Conservation (phyloP, 2,329 filamentous ascomycete species). For the Nakataea oryzae region DNA sequence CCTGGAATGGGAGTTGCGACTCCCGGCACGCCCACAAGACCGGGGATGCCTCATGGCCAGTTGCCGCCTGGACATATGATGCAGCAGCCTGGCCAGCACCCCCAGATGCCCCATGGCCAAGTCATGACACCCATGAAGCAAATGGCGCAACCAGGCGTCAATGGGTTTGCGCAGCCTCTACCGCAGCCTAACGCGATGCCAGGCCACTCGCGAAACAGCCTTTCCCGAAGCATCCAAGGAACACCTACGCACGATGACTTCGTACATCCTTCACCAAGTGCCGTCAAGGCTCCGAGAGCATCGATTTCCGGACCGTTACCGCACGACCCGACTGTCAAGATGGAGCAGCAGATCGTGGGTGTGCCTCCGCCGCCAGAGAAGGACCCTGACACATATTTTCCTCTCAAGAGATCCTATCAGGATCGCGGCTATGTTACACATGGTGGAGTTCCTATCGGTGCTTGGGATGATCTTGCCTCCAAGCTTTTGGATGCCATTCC, state of each 20-base stretch:
- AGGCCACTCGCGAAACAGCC: constrained; percentile 36
- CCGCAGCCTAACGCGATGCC: constrained; percentile 28
- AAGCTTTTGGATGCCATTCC: constrained; percentile 27
- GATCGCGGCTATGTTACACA: background rate
- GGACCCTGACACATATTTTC: background rate
- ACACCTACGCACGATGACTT: constrained; percentile 29
- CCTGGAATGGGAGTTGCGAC: constrained; percentile 16
- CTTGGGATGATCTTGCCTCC: background rate
- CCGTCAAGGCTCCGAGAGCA: constrained; percentile 20
- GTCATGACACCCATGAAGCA: constrained; percentile 33
- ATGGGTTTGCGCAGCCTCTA: constrained; percentile 38
- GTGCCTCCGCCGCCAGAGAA: background rate
- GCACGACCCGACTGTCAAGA: constrained; percentile 20
- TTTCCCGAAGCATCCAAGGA: constrained; percentile 41
- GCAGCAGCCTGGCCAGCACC: constrained; percentile 24
- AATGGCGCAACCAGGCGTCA: constrained; percentile 33
- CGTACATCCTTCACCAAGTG: constrained; percentile 31
- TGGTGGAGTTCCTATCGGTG: background rate
- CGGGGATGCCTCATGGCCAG: constrained; percentile 24
- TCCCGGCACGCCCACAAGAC: constrained; percentile 31
- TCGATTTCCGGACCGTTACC: constrained; percentile 14
- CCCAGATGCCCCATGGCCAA: constrained; percentile 25
- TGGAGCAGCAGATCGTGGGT: constrained; percentile 10
- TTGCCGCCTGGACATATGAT: constrained; percentile 28
- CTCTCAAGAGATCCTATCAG: background rate